Conservation (phyloP, 2,329 filamentous ascomycete genomes). For the Coniosporium uncinatum region DNA sequence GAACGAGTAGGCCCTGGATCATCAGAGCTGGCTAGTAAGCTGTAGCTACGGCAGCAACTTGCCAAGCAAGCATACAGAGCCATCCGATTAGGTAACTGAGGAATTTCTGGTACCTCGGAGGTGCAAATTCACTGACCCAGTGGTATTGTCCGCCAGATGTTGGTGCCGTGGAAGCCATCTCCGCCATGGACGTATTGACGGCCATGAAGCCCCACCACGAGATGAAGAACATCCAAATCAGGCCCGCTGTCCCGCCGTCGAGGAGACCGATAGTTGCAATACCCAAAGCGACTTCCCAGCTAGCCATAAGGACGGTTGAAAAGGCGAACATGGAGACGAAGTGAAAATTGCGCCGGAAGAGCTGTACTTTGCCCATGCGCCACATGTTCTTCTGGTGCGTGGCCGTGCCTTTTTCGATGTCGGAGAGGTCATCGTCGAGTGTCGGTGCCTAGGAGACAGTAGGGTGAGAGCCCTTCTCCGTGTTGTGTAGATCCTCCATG, state of each 20-base stretch:
- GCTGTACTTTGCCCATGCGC: neutral
- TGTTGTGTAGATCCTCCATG: no score
- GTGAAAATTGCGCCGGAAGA: constrained; percentile 38
- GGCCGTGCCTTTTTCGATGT: no score
- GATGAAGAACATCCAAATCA: constrained; percentile 10
- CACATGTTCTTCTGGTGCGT: neutral
- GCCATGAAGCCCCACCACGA: constrained; percentile 7
- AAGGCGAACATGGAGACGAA: constrained; percentile 46
- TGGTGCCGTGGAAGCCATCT: constrained; percentile 10
- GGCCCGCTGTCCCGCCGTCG: constrained; percentile 9
- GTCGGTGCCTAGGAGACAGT: no score
- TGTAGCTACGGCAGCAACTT: constrained; percentile 22
- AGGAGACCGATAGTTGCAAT: constrained; percentile 8
- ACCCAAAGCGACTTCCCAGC: constrained; percentile 45
- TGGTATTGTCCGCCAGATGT: constrained; percentile 8
- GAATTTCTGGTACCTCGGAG: constrained; percentile 8
- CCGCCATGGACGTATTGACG: constrained; percentile 9
- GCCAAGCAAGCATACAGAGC: constrained; percentile 28
- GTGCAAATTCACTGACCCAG: constrained; percentile 9
- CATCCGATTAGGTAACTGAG: constrained; percentile 13
- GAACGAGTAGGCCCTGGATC: constrained; percentile 26
- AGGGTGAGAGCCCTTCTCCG: no score
- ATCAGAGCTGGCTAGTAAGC: constrained; percentile 26
- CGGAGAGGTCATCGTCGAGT: no score
- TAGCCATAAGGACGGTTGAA: constrained; percentile 45